These are phyloP conservation scores for Suillus subalutaceus DNA, from an alignment of 768 basidiomycete species.

Conservation along the genomic window DNA sequence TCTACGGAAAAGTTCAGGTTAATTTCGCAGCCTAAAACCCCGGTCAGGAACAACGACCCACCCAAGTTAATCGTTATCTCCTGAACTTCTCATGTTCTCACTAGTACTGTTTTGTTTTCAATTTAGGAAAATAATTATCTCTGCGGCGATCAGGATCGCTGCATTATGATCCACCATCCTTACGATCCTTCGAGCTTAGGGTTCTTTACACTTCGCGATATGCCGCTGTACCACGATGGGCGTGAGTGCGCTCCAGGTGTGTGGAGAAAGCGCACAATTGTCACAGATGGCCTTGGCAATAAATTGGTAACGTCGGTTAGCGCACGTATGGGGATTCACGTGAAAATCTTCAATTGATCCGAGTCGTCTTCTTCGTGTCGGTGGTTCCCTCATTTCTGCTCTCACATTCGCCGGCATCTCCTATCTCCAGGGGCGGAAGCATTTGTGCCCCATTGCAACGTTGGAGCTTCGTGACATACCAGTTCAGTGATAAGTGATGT, in stretches of 20 bases:
- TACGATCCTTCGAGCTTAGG: not conserved
- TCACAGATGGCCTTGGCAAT: not conserved
- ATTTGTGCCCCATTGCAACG: not conserved
- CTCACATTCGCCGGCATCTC: not conserved
- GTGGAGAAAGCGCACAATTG: not conserved
- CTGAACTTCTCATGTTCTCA: not conserved
- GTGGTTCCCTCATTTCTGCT: not conserved
- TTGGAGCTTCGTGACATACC: not conserved
- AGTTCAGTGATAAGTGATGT: not conserved
- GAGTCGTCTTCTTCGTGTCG: not conserved
- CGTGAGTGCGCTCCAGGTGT: not conserved
- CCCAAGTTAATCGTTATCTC: not conserved
- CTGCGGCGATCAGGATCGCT: not conserved
- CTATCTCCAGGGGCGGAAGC: not conserved
- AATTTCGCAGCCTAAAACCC: not conserved
- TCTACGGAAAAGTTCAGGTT: not conserved
- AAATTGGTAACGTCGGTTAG: not conserved
- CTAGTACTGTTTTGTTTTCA: not conserved
- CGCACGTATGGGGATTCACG: not conserved
- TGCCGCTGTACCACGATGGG: not conserved
- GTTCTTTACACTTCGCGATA: not conserved
- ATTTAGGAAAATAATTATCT: not conserved
- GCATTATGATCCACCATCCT: not conserved
- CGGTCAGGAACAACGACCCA: not conserved
- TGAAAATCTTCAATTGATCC: conserved; percentile 2